Evolutionary conservation across 2,329 filamentous ascomycete genomes (phyloP).

Genomic region (Trichoderma sp.): DNA sequence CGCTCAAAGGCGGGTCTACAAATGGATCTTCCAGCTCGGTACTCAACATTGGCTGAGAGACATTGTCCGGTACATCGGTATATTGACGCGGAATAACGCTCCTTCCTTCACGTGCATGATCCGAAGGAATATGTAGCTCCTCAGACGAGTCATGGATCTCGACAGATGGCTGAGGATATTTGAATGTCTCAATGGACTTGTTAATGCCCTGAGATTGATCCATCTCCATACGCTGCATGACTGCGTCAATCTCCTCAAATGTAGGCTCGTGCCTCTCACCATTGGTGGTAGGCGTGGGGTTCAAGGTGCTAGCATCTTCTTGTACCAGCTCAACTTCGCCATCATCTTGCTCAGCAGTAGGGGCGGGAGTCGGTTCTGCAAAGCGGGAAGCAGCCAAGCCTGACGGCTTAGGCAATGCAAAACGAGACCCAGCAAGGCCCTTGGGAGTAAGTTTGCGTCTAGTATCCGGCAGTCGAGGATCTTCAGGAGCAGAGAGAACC

Average conservation of each 20-base stretch:
- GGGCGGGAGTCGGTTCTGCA: slow-evolving; percentile 38
- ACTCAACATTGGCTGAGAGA: slow-evolving; percentile 44
- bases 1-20: slow-evolving; percentile 49
- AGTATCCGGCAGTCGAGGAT: slow-evolving; percentile 25
- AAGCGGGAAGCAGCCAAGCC: slow-evolving; percentile 46
- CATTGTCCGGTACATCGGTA: slow-evolving; percentile 45
- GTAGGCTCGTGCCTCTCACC: slow-evolving; percentile 36
- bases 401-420: slow-evolving; percentile 44
- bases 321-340: slow-evolving; percentile 32
- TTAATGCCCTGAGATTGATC: slow-evolving; percentile 74
- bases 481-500: slow-evolving; percentile 16
- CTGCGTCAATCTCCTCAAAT: slow-evolving; percentile 84
- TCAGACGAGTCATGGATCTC: slow-evolving; percentile 48
- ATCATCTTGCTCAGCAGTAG: slow-evolving; percentile 21
- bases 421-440: slow-evolving; percentile 46
- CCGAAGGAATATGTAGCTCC: slow-evolving; percentile 47
- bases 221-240: slow-evolving; percentile 79
- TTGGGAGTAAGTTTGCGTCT: slow-evolving; percentile 34
- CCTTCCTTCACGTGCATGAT: slow-evolving; percentile 65
- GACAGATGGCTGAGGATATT: slow-evolving; percentile 36
- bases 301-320: slow-evolving; percentile 22
- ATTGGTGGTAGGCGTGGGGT: slow-evolving; percentile 21
- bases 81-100: slow-evolving; percentile 68
- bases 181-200: slow-evolving; percentile 49
- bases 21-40: slow-evolving; percentile 63